These are phyloP conservation scores for Rhinocladiella mackenziei DNA, from an alignment of 2,329 filamentous ascomycete species.

Conservation along the genomic window DNA sequence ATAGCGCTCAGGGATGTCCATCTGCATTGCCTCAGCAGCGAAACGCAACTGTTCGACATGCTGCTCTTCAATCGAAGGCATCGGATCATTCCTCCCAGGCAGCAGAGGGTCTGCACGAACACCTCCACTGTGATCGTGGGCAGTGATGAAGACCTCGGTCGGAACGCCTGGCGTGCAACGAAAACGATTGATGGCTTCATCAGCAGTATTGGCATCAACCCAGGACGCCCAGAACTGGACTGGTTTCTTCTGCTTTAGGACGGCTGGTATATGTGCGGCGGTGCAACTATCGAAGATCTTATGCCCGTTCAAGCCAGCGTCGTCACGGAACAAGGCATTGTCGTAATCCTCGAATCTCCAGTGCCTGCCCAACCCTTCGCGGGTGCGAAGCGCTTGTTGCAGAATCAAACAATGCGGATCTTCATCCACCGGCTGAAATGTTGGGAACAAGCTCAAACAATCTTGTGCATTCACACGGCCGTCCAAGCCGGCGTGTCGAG, in stretches of 20 bases:
- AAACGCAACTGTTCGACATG: slow-evolving; percentile 1
- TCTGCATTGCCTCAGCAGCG: neutral
- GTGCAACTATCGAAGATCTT: neutral
- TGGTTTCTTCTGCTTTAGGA: neutral
- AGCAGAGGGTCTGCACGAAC: slow-evolving; percentile 1
- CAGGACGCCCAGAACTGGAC: neutral
- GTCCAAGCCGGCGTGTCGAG: neutral
- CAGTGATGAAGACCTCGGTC: neutral
- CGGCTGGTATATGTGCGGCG: neutral
- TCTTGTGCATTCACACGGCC: neutral
- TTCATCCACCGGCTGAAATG: neutral
- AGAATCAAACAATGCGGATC: neutral
- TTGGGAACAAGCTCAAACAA: slow-evolving; percentile 1
- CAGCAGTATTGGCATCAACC: neutral
- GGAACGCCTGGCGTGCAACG: neutral
- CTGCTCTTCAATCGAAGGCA: slow-evolving; percentile 1
- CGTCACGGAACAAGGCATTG: neutral
- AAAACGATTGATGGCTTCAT: neutral
- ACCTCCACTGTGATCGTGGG: neutral
- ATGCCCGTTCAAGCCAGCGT: neutral
- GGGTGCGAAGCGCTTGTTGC: neutral
- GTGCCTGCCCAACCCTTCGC: neutral
- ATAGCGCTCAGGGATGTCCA: slow-evolving; percentile 1
- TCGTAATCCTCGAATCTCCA: neutral
- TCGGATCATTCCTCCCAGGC: slow-evolving; percentile 1